Evolutionary conservation across 768 basidiomycete species (phyloP).

Genomic region (Aureoboletus auriporus): DNA sequence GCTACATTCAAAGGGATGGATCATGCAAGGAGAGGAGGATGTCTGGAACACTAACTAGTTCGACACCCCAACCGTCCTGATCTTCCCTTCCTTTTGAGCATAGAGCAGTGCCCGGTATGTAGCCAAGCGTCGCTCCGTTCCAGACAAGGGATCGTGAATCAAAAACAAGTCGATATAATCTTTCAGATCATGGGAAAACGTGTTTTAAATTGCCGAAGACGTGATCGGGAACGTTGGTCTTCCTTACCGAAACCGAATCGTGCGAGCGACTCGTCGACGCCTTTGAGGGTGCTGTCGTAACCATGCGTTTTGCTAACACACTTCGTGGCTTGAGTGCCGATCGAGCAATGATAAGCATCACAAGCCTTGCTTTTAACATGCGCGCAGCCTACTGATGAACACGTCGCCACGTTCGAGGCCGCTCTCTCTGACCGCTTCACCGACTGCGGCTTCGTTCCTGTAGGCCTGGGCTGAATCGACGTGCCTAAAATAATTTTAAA

Average conservation of each 20-base stretch:
- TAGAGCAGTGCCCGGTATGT: conserved; percentile 70
- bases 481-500: conserved; percentile 40
- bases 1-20: conserved; percentile 35
- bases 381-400: conserved; percentile 57
- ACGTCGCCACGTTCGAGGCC: conserved; percentile 54
- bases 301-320: conserved; percentile 53
- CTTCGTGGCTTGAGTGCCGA: conserved; percentile 55
- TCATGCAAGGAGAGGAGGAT: neutral
- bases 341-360: conserved; percentile 4
- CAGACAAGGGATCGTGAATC: conserved; percentile 70
- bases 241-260: conserved; percentile 56
- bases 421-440: conserved; percentile 53
- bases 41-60: conserved; percentile 57
- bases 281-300: conserved; percentile 55
- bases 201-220: neutral
- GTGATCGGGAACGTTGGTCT: neutral
- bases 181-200: conserved; percentile 16
- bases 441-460: conserved; percentile 60
- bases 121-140: conserved; percentile 58
- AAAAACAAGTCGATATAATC: conserved; percentile 73
- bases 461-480: conserved; percentile 73
- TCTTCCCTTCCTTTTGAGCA: conserved; percentile 58
- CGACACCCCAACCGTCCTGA: conserved; percentile 74
- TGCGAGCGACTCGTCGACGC: conserved; percentile 59
- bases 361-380: neutral